Evolutionary conservation across 768 basidiomycete genomes (phyloP).

Genomic region (Multifurca ochricompacta): DNA sequence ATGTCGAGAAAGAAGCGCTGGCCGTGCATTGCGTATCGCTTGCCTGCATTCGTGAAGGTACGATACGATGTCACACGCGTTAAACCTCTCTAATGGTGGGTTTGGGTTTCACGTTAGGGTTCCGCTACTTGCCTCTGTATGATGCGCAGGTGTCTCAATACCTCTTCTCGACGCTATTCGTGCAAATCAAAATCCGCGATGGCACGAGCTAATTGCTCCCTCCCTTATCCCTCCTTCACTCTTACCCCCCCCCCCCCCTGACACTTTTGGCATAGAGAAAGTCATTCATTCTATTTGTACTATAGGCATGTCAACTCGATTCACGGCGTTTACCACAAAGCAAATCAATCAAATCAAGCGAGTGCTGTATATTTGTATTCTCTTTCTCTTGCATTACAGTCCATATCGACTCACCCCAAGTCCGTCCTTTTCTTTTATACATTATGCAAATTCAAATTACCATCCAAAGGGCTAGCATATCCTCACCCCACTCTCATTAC

Average conservation of each 20-base stretch:
- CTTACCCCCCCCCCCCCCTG: neutral
- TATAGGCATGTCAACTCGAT: neutral
- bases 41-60: conserved; percentile 66
- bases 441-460: too few relatives aligned
- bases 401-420: too few relatives aligned
- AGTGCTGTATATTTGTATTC: too few relatives aligned
- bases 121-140: conserved; percentile 82
- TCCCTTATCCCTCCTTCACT: too few relatives aligned
- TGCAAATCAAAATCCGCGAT: conserved; percentile 47
- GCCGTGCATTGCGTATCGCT: conserved; percentile 70
- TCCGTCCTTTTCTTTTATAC: too few relatives aligned
- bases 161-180: conserved; percentile 90
- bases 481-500: neutral
- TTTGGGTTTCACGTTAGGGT: conserved; percentile 44
- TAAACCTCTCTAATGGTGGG: too few relatives aligned
- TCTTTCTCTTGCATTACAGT: too few relatives aligned
- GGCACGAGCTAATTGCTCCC: conserved; percentile 5
- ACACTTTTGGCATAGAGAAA: neutral
- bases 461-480: too few relatives aligned
- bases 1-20: conserved; percentile 54
- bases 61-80: conserved; percentile 28
- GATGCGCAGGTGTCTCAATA: conserved; percentile 83
- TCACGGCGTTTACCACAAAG: neutral
- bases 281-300: too few relatives aligned
- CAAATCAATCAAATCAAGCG: too few relatives aligned